phyloP scores from a whole-genome alignment of 768 basidiomycete genomes.

The Boletus speciosus region DNA sequence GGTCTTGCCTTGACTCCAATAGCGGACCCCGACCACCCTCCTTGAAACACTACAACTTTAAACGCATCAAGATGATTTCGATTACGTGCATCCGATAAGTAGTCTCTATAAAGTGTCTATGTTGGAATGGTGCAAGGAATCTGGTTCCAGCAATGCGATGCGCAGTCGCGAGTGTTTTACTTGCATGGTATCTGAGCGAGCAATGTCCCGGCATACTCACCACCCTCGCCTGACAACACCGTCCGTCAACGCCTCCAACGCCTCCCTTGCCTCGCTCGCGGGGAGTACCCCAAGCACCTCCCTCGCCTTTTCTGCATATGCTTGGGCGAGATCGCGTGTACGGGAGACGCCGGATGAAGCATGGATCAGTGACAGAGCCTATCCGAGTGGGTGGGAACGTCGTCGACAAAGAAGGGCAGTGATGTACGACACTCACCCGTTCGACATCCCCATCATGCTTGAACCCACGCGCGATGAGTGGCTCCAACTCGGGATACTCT shows the following conservation, averaged over 20 bases:
- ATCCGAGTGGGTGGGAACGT: background rate
- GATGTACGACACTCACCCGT: constrained; percentile 43
- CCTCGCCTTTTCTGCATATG: constrained; percentile 74
- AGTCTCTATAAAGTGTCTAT: background rate
- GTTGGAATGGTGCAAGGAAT: background rate
- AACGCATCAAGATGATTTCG: background rate
- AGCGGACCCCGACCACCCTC: constrained; percentile 19
- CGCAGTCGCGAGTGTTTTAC: background rate
- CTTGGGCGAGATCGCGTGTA: constrained; percentile 70
- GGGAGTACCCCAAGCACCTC: constrained; percentile 69
- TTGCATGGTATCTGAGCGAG: constrained; percentile 1
- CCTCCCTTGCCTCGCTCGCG: constrained; percentile 73
- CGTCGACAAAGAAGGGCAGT: background rate
- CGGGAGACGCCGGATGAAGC: constrained; percentile 73
- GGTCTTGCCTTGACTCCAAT: background rate
- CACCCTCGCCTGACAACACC: constrained; percentile 60
- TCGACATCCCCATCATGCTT: constrained; percentile 75
- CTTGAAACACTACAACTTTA: background rate
- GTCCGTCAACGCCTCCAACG: constrained; percentile 70
- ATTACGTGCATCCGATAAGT: constrained; percentile 1
- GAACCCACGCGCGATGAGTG: constrained; percentile 79
- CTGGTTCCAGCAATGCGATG: background rate
- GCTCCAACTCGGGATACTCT: constrained; percentile 71
- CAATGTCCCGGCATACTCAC: constrained; percentile 23
- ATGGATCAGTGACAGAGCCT: constrained; percentile 61